Percentiles rank a stretch among this genome's conserved stretches.
phyloP scores from a whole-genome alignment of 106 monocot genomes.

The Dioscorea alata region DNA sequence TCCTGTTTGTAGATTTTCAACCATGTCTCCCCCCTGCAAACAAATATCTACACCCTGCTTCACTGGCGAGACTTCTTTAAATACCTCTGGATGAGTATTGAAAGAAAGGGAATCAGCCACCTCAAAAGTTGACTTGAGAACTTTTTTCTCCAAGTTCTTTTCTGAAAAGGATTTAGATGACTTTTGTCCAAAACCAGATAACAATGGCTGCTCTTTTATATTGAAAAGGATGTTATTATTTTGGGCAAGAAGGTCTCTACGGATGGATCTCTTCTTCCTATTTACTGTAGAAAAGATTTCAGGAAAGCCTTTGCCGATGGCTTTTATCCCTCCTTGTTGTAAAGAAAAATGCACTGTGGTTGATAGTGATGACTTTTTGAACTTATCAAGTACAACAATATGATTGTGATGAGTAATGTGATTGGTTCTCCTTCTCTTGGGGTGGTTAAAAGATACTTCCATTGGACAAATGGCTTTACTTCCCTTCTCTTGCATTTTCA shows the following conservation, averaged over 20 bases:
- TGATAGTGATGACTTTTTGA: slow-evolving; percentile 8
- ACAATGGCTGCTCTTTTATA: slow-evolving; percentile 6
- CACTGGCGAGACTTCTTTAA: neutral
- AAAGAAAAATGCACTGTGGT: neutral
- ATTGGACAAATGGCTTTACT: neutral
- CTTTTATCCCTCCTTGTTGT: slow-evolving; percentile 7
- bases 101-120: slow-evolving; percentile 4
- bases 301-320: slow-evolving; percentile 21
- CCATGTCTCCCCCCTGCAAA: slow-evolving; percentile 17
- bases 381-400: neutral
- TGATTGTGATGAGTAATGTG: neutral
- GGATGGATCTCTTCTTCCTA: slow-evolving; percentile 30
- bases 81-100: slow-evolving; percentile 4
- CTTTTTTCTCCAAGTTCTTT: slow-evolving; percentile 2
- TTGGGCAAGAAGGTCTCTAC: neutral
- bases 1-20: slow-evolving; percentile 11
- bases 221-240: slow-evolving; percentile 5
- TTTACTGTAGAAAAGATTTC: slow-evolving; percentile 35
- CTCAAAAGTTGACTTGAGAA: neutral
- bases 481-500: slow-evolving; percentile 5
- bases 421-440: slow-evolving; percentile 44
- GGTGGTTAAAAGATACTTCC: slow-evolving; percentile 17
- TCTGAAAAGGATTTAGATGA: slow-evolving; percentile 13
- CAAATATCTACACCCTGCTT: neutral
- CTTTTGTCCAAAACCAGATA: slow-evolving; percentile 3